Conservation (phyloP, 345 rosid species). For the Ceriops tagal region DNA sequence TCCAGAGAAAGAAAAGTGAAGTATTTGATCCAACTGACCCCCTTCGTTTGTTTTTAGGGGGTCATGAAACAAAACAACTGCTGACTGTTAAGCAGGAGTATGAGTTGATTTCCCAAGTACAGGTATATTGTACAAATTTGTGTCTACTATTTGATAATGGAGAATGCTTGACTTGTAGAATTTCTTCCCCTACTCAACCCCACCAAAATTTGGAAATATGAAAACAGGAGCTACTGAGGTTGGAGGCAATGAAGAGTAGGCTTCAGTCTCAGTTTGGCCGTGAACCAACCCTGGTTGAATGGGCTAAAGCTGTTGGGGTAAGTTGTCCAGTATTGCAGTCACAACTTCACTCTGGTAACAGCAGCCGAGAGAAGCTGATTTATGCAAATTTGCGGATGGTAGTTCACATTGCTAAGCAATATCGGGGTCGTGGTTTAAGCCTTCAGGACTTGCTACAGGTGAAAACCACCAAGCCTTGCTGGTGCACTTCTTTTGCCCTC, state of each 20-base stretch:
- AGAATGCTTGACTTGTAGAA: slow-evolving; percentile 7
- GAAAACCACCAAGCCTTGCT: slow-evolving; percentile 4
- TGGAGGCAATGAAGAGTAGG: slow-evolving; percentile 59
- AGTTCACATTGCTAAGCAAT: slow-evolving; percentile 78
- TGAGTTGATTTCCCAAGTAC: slow-evolving; percentile 60
- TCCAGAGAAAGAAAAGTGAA: slow-evolving; percentile 41
- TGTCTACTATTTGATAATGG: background rate
- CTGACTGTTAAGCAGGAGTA: slow-evolving; percentile 71
- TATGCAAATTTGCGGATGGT: slow-evolving; percentile 75
- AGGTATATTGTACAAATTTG: slow-evolving; percentile 38
- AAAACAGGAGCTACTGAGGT: slow-evolving; percentile 53
- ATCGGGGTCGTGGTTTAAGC: slow-evolving; percentile 73
- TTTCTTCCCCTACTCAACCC: slow-evolving; percentile 1
- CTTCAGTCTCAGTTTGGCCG: slow-evolving; percentile 67
- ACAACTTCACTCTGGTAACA: slow-evolving; percentile 55
- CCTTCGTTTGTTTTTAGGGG: slow-evolving; percentile 70
- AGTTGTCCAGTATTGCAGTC: slow-evolving; percentile 53
- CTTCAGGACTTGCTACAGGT: slow-evolving; percentile 89
- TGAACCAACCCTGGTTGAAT: slow-evolving; percentile 72
- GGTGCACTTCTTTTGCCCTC: background rate
- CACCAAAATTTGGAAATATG: slow-evolving; percentile 13
- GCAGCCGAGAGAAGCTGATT: slow-evolving; percentile 66
- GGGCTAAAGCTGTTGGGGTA: slow-evolving; percentile 71
- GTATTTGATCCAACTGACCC: slow-evolving; percentile 57
- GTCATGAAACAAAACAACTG: slow-evolving; percentile 75